These are phyloP conservation scores for Tricholoma matsutake DNA, from an alignment of 768 basidiomycete genomes.

Conservation along the genomic window DNA sequence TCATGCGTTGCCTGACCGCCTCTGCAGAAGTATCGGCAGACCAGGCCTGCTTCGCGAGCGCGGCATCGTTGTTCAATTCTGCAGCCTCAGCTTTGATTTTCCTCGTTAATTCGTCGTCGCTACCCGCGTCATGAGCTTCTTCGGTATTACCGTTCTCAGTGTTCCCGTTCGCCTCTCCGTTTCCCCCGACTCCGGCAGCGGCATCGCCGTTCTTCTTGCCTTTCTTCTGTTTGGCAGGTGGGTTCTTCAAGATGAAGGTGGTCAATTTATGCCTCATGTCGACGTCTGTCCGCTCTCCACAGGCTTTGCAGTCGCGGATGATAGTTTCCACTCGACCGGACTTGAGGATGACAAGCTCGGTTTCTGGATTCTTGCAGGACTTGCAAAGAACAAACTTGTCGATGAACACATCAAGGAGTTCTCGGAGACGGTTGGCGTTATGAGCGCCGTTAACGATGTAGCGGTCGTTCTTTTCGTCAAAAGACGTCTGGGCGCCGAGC, in stretches of 20 bases:
- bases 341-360: constrained; percentile 90
- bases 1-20: constrained; percentile 81
- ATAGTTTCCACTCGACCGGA: constrained; percentile 78
- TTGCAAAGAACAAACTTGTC: constrained; percentile 98
- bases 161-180: constrained; percentile 14
- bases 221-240: constrained; percentile 85
- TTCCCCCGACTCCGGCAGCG: constrained; percentile 18
- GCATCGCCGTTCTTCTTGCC: constrained; percentile 48
- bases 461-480: constrained; percentile 94
- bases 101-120: constrained; percentile 84
- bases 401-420: constrained; percentile 95
- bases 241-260: constrained; percentile 97
- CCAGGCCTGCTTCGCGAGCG: constrained; percentile 76
- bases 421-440: constrained; percentile 85
- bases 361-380: constrained; percentile 99
- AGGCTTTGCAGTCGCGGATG: constrained; percentile 97
- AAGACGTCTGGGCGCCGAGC: constrained; percentile 94
- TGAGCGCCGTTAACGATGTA: constrained; percentile 99
- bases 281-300: constrained; percentile 86
- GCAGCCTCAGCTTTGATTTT: constrained; percentile 92
- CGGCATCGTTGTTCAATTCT: constrained; percentile 61
- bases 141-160: constrained; percentile 38
- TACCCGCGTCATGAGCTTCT: constrained; percentile 60
- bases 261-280: constrained; percentile 98
- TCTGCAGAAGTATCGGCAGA: constrained; percentile 88